Conservation (phyloP, 2,329 filamentous ascomycete species). For the Ophiostoma triangulosporum region DNA sequence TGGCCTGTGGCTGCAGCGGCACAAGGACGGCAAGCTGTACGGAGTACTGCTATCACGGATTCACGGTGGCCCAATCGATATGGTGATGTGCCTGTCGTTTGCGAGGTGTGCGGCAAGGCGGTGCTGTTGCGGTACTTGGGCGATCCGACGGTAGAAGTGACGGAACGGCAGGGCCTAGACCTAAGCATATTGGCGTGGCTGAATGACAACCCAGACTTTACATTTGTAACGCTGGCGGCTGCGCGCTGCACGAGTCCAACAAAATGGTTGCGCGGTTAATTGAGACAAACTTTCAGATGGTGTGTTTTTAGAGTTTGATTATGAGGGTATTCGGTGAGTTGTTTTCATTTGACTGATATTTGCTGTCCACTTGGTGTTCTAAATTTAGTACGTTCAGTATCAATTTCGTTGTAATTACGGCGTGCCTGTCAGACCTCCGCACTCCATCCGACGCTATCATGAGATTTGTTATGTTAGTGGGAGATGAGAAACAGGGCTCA, state of each 20-base stretch:
- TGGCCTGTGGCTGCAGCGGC: slow-evolving; percentile 38
- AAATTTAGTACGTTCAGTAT: not conserved
- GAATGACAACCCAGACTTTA: slow-evolving; percentile 50
- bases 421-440: not conserved
- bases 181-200: slow-evolving; percentile 42
- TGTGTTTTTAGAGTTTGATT: not conserved
- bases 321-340: not conserved
- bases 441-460: not conserved
- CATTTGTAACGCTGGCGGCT: slow-evolving; percentile 26
- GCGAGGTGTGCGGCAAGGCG: slow-evolving; percentile 50
- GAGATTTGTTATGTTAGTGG: not conserved
- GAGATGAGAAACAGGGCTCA: not conserved
- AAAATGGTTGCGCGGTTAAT: slow-evolving; percentile 28
- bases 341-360: not conserved
- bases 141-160: slow-evolving; percentile 23
- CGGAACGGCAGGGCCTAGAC: slow-evolving; percentile 23
- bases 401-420: not conserved
- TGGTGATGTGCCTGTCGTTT: slow-evolving; percentile 47
- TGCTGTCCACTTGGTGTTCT: not conserved
- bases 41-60: slow-evolving; percentile 61
- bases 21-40: slow-evolving; percentile 34
- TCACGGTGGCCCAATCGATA: slow-evolving; percentile 54
- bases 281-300: slow-evolving; percentile 26
- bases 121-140: slow-evolving; percentile 48
- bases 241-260: slow-evolving; percentile 22